Conservation (phyloP, 2,329 filamentous ascomycete genomes). For the Phaeomoniella chlamydospora region DNA sequence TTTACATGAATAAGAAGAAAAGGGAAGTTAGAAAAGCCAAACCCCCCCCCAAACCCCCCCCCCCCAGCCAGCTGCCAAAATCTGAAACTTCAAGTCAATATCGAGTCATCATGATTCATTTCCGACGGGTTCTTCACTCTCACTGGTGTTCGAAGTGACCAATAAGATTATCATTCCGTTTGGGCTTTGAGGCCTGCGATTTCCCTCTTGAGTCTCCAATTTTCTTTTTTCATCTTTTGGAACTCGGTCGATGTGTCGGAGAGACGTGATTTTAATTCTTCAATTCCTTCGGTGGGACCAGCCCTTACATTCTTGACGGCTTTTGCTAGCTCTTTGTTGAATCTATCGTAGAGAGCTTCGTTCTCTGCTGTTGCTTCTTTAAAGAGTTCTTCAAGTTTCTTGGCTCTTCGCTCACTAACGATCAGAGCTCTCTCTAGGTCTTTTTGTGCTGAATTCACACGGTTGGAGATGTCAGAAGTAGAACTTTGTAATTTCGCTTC, state of each 20-base stretch:
- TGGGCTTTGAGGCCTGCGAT: conserved; percentile 53
- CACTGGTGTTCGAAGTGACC: no score
- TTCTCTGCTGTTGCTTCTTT: conserved; percentile 82
- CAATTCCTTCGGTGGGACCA: conserved; percentile 61
- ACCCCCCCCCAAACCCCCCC: no score
- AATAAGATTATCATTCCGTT: no score
- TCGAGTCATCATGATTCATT: no score
- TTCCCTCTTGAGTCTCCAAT: conserved; percentile 68
- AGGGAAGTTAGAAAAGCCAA: no score
- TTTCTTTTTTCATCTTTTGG: conserved; percentile 68
- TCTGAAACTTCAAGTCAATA: no score
- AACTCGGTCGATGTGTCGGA: conserved; percentile 66
- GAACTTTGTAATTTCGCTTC: conserved; percentile 4
- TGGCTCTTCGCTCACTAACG: conserved; percentile 63
- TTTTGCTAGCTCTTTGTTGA: conserved; percentile 79
- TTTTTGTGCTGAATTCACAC: conserved; percentile 5
- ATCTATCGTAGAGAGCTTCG: conserved; percentile 78
- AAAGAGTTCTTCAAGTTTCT: conserved; percentile 76
- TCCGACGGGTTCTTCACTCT: no score
- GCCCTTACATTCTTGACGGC: conserved; percentile 62
- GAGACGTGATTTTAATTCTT: conserved; percentile 58
- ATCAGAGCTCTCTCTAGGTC: conserved; percentile 60
- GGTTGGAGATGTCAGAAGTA: conserved; percentile 6
- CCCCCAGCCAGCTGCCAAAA: no score
- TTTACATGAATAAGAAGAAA: no score